phyloP scores from a whole-genome alignment of 2,329 filamentous ascomycete species.

The Penicillium sp. region DNA sequence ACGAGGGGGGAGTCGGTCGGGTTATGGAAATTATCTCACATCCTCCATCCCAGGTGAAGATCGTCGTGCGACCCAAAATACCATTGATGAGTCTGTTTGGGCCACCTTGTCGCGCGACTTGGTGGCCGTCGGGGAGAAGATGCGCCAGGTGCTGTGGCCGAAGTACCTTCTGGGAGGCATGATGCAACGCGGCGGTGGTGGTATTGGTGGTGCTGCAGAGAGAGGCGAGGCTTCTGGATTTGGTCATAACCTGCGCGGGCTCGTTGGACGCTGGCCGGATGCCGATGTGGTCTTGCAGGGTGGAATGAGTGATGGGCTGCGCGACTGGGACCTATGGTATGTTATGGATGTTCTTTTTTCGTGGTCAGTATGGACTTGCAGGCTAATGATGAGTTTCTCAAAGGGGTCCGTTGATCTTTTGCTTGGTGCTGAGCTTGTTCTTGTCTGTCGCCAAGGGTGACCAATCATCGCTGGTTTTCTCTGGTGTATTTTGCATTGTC shows the following conservation, averaged over 20 bases:
- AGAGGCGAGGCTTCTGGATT: conserved; percentile 54
- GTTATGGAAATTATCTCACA: conserved; percentile 80
- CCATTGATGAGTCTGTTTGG: conserved; percentile 97
- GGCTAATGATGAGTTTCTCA: background rate
- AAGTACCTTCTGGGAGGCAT: conserved; percentile 81
- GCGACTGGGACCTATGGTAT: conserved; percentile 95
- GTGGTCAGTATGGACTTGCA: background rate
- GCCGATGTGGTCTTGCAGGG: conserved; percentile 65
- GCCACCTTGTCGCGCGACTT: conserved; percentile 92
- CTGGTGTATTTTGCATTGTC: conserved; percentile 92
- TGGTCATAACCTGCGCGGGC: conserved; percentile 51
- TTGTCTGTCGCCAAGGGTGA: conserved; percentile 77
- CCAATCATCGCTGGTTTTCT: conserved; percentile 88
- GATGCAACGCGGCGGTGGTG: conserved; percentile 58
- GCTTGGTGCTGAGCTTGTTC: conserved; percentile 81
- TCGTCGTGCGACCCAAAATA: conserved; percentile 82
- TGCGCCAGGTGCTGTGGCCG: conserved; percentile 94
- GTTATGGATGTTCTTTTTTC: conserved; percentile 11
- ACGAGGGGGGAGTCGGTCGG: conserved; percentile 50
- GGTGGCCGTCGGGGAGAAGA: conserved; percentile 93
- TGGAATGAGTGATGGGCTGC: conserved; percentile 81
- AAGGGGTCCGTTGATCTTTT: conserved; percentile 91
- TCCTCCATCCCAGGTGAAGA: conserved; percentile 91
- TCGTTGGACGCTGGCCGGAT: conserved; percentile 67
- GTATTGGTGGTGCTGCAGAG: conserved; percentile 56